Base-by-base conservation (phyloP, 441 rosid species). In the Eruca vesicaria region DNA sequence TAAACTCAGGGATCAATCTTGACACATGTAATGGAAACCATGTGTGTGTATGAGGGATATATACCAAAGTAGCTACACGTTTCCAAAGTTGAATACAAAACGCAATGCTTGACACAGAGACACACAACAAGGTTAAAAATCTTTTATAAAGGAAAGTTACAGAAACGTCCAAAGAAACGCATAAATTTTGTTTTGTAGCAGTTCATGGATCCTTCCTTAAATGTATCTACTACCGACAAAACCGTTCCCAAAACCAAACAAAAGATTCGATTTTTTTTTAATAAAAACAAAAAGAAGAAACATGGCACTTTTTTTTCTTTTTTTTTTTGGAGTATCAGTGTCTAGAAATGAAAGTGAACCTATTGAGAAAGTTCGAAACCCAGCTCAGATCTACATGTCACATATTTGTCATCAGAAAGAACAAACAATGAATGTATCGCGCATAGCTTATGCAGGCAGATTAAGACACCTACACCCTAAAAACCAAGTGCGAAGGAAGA, bases 121-220 rank as follows among this genome's bases (percentile, higher is more conserved):
- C 45, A 60, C 32, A 15, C 53, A 38, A 53, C 50, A 38, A 6
- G 35, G 33, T 43, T 41, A 65, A 64, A 63, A 55, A 32, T 3
- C 9, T 23, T n/a, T 20, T 8, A 20, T 28, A 61, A 2, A 20
- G 31, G 62, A 61, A 78, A 72, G 73, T 60, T 66, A 78, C 50
- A 66, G 73, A 66, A 72, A 78, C 73, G 73, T 67, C 81, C 69
- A 53, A 62, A 36, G 41, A 72, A 78, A 78, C 80, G 77, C 73
- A 10, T 71, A 23, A 15, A 10, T 28, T 31, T 66, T 32, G 31
- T 28, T 48, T 48, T 48, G 69, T 9, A 29, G 28, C 79, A 38
- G 75, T 77, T 64, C 16, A 77, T 33, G 56, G 41, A 58, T 59
- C 68, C 35, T 19, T 59, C 68, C 35, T 19, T 77, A 28, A 72